Conservation (phyloP, 2,329 filamentous ascomycete genomes). For the Mycosphaerella sp. region DNA sequence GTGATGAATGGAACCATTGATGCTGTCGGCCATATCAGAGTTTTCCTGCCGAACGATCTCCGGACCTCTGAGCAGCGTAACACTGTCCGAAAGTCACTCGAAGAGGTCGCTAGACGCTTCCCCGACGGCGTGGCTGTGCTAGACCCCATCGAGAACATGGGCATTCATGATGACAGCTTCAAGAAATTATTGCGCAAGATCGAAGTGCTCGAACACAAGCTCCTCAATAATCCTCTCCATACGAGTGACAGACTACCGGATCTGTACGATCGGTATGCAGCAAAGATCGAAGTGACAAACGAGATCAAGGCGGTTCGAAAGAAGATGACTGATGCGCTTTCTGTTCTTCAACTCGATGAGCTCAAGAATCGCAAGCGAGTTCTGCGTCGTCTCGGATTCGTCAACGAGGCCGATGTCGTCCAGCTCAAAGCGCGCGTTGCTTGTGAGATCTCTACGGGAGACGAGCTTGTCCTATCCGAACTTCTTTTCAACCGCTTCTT, state of each 20-base stretch:
- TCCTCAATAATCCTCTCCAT: constrained; percentile 85
- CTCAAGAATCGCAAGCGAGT: constrained; percentile 95
- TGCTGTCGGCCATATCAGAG: constrained; percentile 72
- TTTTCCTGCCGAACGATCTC: constrained; percentile 76
- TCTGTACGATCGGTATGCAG: constrained; percentile 79
- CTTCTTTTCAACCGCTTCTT: constrained; percentile 96
- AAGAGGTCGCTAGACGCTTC: constrained; percentile 79
- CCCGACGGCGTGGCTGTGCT: constrained; percentile 84
- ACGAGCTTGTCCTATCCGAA: constrained; percentile 88
- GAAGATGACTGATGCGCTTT: constrained; percentile 75
- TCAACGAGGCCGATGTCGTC: constrained; percentile 91
- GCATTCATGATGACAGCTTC: constrained; percentile 84
- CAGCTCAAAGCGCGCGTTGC: constrained; percentile 95
- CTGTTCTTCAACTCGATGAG: constrained; percentile 89
- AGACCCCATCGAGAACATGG: constrained; percentile 95
- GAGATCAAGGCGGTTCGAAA: constrained; percentile 87
- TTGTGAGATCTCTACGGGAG: constrained; percentile 94
- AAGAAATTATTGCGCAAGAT: constrained; percentile 92
- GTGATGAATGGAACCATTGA: constrained; percentile 81
- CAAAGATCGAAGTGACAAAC: constrained; percentile 67
- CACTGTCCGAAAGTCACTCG: constrained; percentile 59
- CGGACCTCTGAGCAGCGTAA: constrained; percentile 63
- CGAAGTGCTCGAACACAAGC: constrained; percentile 85
- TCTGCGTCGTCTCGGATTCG: constrained; percentile 86
- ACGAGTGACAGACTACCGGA: constrained; percentile 77